Evolutionary conservation across 371 early-diverging fungal species (phyloP).

Genomic region (Parasitella parasitica): DNA sequence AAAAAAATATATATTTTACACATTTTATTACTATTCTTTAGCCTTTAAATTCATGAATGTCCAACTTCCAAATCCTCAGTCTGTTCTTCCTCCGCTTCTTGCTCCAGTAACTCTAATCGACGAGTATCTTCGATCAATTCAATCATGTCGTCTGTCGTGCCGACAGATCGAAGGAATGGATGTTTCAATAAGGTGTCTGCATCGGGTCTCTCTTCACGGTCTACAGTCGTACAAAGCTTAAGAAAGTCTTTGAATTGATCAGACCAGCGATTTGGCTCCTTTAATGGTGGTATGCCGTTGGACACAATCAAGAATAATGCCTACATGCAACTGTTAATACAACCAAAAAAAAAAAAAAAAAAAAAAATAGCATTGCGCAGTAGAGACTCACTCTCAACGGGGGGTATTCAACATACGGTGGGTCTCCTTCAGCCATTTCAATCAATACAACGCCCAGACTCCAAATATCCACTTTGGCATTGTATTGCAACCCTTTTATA

Average conservation of each 20-base stretch:
- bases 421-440: constrained; percentile 83
- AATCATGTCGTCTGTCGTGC: constrained; percentile 30
- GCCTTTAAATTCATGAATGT: background rate
- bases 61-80: constrained; percentile 24
- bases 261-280: constrained; percentile 54
- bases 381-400: constrained; percentile 58
- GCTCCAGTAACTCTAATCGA: constrained; percentile 28
- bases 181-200: constrained; percentile 49
- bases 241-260: constrained; percentile 56
- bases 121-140: constrained; percentile 33
- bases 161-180: constrained; percentile 34
- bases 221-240: constrained; percentile 44
- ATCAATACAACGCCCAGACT: constrained; percentile 80
- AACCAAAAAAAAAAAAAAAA: no score
- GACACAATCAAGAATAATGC: constrained; percentile 68
- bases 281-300: constrained; percentile 58
- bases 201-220: constrained; percentile 45
- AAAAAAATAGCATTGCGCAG: background rate
- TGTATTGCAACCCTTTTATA: constrained; percentile 74
- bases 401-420: constrained; percentile 71
- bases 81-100: constrained; percentile 22
- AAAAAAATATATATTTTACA: background rate
- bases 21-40: background rate
- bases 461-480: constrained; percentile 87
- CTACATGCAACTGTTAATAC: constrained; percentile 32